Conservation (phyloP, 495 filamentous ascomycete species). For the Jackrogersella minutella region DNA sequence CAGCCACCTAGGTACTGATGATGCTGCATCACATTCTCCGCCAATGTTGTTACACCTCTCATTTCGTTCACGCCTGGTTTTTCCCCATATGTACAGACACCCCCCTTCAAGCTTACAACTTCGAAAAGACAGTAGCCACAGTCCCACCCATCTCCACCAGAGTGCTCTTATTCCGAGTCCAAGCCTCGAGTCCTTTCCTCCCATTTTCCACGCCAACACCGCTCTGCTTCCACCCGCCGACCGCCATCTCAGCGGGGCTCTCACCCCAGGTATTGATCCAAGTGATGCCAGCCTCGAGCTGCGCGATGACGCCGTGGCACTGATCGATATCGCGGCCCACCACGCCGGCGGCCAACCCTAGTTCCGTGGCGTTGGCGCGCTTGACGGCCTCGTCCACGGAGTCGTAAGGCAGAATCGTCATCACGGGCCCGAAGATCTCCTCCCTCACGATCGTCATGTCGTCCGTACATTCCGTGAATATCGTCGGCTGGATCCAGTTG, state of each 20-base stretch:
- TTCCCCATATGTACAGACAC: conserved; percentile 5
- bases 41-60: no score
- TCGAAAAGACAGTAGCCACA: conserved; percentile 72
- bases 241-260: conserved; percentile 60
- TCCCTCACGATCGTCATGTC: conserved; percentile 75
- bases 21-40: no score
- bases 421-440: conserved; percentile 85
- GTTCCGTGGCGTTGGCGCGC: conserved; percentile 75
- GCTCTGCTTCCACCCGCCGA: conserved; percentile 60
- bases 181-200: conserved; percentile 73
- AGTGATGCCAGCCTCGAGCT: conserved; percentile 72
- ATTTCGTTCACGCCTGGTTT: no score
- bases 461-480: conserved; percentile 78
- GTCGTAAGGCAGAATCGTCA: conserved; percentile 74
- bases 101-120: conserved; percentile 46
- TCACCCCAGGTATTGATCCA: conserved; percentile 63
- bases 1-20: no score
- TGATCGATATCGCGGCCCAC: conserved; percentile 76
- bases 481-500: conserved; percentile 72
- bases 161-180: conserved; percentile 84
- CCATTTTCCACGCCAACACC: conserved; percentile 67
- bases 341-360: conserved; percentile 80
- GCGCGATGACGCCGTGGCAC: conserved; percentile 72
- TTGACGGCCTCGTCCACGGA: conserved; percentile 70
- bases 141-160: conserved; percentile 77